Evolutionary conservation across 140 eudicot species (phyloP).

Genomic region (Flaveria floridana): DNA sequence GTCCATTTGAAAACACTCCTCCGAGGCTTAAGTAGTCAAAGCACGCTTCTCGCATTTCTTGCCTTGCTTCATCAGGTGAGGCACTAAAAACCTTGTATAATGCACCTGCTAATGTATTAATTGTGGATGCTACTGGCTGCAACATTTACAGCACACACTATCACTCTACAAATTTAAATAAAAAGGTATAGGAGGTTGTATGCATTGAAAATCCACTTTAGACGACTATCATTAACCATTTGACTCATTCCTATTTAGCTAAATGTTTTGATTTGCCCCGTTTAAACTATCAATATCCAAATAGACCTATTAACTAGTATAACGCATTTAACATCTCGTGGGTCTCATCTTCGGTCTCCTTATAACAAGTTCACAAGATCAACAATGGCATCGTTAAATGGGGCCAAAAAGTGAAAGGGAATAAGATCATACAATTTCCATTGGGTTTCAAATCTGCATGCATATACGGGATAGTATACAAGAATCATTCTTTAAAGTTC

Average conservation of each 20-base stretch:
- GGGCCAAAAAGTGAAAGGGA: no score
- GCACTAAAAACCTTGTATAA: slow-evolving; percentile 61
- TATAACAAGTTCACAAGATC: neutral
- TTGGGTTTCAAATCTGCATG: no score
- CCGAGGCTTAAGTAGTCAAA: slow-evolving; percentile 62
- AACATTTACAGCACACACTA: neutral
- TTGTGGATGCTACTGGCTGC: slow-evolving; percentile 78
- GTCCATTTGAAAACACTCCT: slow-evolving; percentile 55
- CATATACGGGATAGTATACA: no score
- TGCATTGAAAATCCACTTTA: neutral
- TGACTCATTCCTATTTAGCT: neutral
- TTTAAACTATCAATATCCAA: no score
- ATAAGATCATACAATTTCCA: no score
- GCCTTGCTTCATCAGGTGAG: slow-evolving; percentile 63
- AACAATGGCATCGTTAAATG: no score
- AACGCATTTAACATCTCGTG: no score
- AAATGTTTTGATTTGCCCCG: neutral
- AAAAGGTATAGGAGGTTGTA: neutral
- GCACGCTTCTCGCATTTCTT: slow-evolving; percentile 69
- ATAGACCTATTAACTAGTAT: no score
- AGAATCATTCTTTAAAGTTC: no score
- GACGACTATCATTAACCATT: neutral
- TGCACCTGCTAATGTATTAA: slow-evolving; percentile 68
- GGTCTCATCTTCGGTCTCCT: no score
- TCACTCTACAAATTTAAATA: neutral